Evolutionary conservation across 495 filamentous ascomycete genomes (phyloP), one percentile per base, ranked within the genome.

Genomic region (Penicillium antarcticum): DNA sequence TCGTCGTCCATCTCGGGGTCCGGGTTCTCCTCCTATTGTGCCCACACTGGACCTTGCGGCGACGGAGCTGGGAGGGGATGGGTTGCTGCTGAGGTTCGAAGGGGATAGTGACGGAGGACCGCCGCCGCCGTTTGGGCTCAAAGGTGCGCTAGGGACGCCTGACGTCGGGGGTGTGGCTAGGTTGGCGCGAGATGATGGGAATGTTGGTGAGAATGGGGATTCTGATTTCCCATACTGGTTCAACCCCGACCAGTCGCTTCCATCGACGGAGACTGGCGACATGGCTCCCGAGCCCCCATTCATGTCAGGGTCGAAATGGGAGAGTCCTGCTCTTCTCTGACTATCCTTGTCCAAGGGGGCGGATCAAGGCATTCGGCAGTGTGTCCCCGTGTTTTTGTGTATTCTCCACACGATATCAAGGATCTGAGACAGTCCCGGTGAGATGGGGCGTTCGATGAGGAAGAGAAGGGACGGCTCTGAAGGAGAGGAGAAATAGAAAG

Each of bases 241-340:
- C 53, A 87, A 80, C 42, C 84, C 87, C 18, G 89, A 91, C 91
- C 90, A 96, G 70, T 96, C 91, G 72, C 85, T 95, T 57, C 86
- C 83, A 63, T 82, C 85, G 62, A 85, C 83, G 67, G 89, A 92
- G 66, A 89, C 84, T 65, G 89, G 89, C 66, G 89, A 92, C 71
- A 92, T 83, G 55, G 88, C 86, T 67, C 79, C 81, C 58, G 76
- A 70, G 56, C 73, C 76, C 54, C 73, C 80, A 76, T 82, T 84
- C 83, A 86, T 65, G 53, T 85, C 59, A 58, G 52, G 56, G 41
- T 46, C 51, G 44, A 32, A 40, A 16, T 23, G 35, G 45, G 44
- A 43, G 45, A 38, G 12, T 17, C 46, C 24, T 42, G 35, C 16
- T 50, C 33, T 42, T 55, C 38, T 19, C 7, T 39, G 35, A 47